Evolutionary conservation across 2,329 filamentous ascomycete species (phyloP).

Genomic region (Monilinia polystroma): DNA sequence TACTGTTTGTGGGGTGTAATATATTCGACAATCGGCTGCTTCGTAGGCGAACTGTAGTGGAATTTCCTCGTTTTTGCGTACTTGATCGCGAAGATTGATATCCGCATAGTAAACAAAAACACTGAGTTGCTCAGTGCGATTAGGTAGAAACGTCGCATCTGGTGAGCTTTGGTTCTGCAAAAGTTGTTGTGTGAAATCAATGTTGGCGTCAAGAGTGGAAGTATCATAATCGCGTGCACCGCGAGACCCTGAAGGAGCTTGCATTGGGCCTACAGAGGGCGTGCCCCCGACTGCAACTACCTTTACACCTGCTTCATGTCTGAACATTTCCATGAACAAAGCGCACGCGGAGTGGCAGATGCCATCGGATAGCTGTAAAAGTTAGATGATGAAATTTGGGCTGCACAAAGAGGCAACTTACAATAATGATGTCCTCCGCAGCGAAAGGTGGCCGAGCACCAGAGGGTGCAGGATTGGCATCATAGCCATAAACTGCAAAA

Average conservation of each 20-base stretch:
- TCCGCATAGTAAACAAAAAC: conserved; percentile 38
- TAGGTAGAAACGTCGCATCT: conserved; percentile 30
- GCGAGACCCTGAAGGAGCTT: conserved; percentile 53
- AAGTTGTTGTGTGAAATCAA: conserved; percentile 33
- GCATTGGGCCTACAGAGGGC: conserved; percentile 49
- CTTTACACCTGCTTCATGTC: conserved; percentile 53
- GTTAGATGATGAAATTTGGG: conserved; percentile 27
- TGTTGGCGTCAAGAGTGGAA: conserved; percentile 33
- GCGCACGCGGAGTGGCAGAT: conserved; percentile 59
- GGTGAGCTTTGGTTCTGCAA: conserved; percentile 25
- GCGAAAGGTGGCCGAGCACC: conserved; percentile 40
- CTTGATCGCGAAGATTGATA: conserved; percentile 46
- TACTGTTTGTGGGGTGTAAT: conserved; percentile 54
- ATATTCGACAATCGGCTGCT: conserved; percentile 59
- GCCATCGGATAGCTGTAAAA: conserved; percentile 53
- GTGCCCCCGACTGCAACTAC: conserved; percentile 53
- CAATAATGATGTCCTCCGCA: conserved; percentile 44
- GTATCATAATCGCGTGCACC: conserved; percentile 44
- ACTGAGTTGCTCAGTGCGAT: conserved; percentile 27
- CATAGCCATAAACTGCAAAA: conserved; percentile 39
- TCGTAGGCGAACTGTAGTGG: conserved; percentile 61
- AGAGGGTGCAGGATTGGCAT: conserved; percentile 29
- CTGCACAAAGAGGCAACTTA: conserved; percentile 22
- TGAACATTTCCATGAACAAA: conserved; percentile 55
- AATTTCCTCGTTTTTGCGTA: conserved; percentile 36